Conservation (phyloP, 768 basidiomycete genomes). For the Lentinula guzmanii region DNA sequence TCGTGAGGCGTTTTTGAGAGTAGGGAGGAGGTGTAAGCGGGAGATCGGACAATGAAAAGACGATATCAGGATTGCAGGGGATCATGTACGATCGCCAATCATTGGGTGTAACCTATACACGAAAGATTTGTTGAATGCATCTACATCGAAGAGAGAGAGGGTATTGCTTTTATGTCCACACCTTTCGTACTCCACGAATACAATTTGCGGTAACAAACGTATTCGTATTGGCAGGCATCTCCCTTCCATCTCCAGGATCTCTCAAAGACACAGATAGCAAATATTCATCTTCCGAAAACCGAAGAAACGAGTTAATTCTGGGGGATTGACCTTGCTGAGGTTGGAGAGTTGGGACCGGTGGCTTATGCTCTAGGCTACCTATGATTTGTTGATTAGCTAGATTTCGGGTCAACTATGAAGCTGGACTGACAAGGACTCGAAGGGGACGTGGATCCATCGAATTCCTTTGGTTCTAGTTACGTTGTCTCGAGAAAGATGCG, state of each 20-base stretch:
- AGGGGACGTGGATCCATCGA: slow-evolving; percentile 64
- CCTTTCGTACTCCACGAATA: slow-evolving; percentile 69
- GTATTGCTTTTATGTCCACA: slow-evolving; percentile 20
- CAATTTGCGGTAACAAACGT: slow-evolving; percentile 49
- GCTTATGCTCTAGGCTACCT: slow-evolving; percentile 53
- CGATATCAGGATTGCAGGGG: slow-evolving; percentile 60
- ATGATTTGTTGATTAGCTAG: slow-evolving; percentile 1
- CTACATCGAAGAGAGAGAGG: background rate
- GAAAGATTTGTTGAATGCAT: background rate
- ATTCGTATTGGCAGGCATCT: slow-evolving; percentile 72
- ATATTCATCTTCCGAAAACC: slow-evolving; percentile 41
- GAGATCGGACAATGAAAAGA: slow-evolving; percentile 65
- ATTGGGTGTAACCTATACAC: slow-evolving; percentile 41
- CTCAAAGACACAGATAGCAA: slow-evolving; percentile 57
- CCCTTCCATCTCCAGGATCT: slow-evolving; percentile 56
- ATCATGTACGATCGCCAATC: slow-evolving; percentile 51
- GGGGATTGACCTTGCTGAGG: slow-evolving; percentile 33
- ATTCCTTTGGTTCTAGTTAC: slow-evolving; percentile 38
- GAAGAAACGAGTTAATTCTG: slow-evolving; percentile 56
- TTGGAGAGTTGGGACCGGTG: slow-evolving; percentile 62
- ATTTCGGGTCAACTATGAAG: background rate
- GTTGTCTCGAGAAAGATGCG: slow-evolving; percentile 69
- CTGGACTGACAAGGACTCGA: slow-evolving; percentile 72
- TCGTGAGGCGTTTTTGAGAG: slow-evolving; percentile 75
- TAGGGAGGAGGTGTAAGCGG: slow-evolving; percentile 60